Evolutionary conservation across 768 basidiomycete genomes (phyloP).

Genomic region (Kwoniella dendrophila): DNA sequence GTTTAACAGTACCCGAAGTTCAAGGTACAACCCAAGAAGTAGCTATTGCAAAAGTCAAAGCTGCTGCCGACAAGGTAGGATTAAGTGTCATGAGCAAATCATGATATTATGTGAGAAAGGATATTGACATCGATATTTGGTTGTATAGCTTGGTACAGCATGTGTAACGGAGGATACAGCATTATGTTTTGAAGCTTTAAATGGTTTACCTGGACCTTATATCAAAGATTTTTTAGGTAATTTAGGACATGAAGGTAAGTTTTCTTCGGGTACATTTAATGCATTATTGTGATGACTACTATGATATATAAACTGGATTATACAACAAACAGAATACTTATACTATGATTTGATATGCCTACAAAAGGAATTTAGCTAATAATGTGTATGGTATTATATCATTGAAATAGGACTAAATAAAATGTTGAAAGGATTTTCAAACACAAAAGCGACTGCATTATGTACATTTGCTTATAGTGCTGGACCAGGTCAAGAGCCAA

Average conservation of each 20-base stretch:
- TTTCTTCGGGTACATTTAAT: too few species aligned
- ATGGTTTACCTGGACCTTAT: slow-evolving; percentile 93
- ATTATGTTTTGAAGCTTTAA: slow-evolving; percentile 82
- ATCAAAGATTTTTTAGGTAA: slow-evolving; percentile 88
- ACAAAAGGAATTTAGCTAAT: too few species aligned
- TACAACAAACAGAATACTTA: slow-evolving; percentile 1
- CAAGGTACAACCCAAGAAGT: slow-evolving; percentile 92
- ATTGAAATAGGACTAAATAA: slow-evolving; percentile 69
- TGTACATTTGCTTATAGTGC: slow-evolving; percentile 93
- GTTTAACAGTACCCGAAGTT: slow-evolving; percentile 76
- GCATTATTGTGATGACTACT: not conserved
- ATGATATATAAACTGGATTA: not conserved
- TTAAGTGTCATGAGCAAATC: not conserved
- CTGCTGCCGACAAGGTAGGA: slow-evolving; percentile 77
- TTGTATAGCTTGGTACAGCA: slow-evolving; percentile 46
- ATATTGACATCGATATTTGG: not conserved
- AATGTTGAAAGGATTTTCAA: slow-evolving; percentile 75
- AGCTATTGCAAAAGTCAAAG: slow-evolving; percentile 79
- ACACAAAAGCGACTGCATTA: slow-evolving; percentile 79
- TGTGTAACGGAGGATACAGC: slow-evolving; percentile 76
- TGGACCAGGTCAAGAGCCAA: slow-evolving; percentile 76
- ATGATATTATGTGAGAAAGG: not conserved
- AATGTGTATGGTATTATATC: slow-evolving; percentile 1
- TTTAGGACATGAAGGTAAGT: slow-evolving; percentile 78
- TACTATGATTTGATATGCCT: too few species aligned